These are phyloP conservation scores for Puccinia novopanici DNA, from an alignment of 1,284 basidiomycete species.

Conservation along the genomic window DNA sequence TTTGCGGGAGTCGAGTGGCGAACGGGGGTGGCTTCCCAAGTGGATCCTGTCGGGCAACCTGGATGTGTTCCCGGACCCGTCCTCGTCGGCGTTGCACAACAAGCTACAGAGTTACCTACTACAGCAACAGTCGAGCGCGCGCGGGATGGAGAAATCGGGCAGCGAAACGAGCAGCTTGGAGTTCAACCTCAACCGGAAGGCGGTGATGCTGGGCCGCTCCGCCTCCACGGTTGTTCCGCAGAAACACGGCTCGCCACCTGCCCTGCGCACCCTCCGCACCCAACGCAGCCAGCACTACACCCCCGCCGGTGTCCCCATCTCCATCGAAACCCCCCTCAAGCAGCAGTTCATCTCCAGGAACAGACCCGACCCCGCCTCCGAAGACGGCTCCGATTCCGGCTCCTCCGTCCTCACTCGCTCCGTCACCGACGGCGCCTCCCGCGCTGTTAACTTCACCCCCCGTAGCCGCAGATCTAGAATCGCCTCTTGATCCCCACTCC, in stretches of 20 bases:
- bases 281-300: not conserved
- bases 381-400: not conserved
- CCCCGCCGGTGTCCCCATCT: not conserved
- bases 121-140: not conserved
- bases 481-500: not conserved
- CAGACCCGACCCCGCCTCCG: not conserved
- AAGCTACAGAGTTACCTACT: constrained; percentile 28
- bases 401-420: constrained; percentile 16
- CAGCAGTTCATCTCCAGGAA: not conserved
- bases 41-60: constrained; percentile 42
- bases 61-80: constrained; percentile 10
- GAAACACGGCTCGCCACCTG: too few species aligned
- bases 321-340: not conserved
- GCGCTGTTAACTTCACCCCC: constrained; percentile 11
- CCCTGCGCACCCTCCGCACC: constrained; percentile 1
- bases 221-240: constrained; percentile 19
- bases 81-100: not conserved
- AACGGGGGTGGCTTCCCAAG: constrained; percentile 44
- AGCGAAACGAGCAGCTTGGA: not conserved
- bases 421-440: constrained; percentile 24
- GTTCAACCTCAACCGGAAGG: not conserved
- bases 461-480: constrained; percentile 31
- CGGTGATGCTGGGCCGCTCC: constrained; percentile 7
- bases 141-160: too few species aligned
- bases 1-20: constrained; percentile 37